phyloP scores from a whole-genome alignment of 495 filamentous ascomycete genomes.

The Achaetomiella virescens region DNA sequence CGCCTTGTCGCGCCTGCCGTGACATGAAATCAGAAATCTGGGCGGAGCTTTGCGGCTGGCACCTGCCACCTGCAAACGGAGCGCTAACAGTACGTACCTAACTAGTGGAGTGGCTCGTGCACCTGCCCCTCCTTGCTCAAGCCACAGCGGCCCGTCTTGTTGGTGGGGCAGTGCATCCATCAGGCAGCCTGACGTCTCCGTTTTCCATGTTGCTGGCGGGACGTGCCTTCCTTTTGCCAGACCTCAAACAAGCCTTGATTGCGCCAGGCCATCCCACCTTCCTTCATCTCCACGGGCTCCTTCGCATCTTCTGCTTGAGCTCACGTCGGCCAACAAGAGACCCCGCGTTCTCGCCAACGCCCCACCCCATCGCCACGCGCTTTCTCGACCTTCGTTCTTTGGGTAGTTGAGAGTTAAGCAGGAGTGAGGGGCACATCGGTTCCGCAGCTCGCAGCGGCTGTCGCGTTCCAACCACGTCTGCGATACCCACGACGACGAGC shows the following conservation, averaged over 20 bases:
- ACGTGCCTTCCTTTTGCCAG: conserved; percentile 4
- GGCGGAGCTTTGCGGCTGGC: conserved; percentile 5
- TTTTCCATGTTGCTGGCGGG: conserved; percentile 9
- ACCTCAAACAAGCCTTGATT: conserved; percentile 7
- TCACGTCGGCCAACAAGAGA: neutral
- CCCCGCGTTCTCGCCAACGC: neutral
- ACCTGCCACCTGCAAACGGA: neutral
- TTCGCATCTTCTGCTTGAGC: neutral
- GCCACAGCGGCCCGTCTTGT: neutral
- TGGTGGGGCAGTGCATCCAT: conserved; percentile 11
- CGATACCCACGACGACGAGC: neutral
- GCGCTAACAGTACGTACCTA: neutral
- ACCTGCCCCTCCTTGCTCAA: conserved; percentile 9
- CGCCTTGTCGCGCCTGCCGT: conserved; percentile 12
- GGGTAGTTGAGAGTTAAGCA: conserved; percentile 6
- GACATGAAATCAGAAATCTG: conserved; percentile 15
- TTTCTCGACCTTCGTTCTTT: conserved; percentile 11
- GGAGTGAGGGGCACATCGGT: conserved; percentile 15
- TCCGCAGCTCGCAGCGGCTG: neutral
- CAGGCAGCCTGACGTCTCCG: conserved; percentile 24
- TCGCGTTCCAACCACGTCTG: neutral
- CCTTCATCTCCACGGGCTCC: neutral
- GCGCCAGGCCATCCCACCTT: conserved; percentile 13
- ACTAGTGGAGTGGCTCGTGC: conserved; percentile 10
- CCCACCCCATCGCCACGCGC: conserved; percentile 1